Base-by-base conservation (phyloP, 306 rosid genomes). In the Corylus avellana region DNA sequence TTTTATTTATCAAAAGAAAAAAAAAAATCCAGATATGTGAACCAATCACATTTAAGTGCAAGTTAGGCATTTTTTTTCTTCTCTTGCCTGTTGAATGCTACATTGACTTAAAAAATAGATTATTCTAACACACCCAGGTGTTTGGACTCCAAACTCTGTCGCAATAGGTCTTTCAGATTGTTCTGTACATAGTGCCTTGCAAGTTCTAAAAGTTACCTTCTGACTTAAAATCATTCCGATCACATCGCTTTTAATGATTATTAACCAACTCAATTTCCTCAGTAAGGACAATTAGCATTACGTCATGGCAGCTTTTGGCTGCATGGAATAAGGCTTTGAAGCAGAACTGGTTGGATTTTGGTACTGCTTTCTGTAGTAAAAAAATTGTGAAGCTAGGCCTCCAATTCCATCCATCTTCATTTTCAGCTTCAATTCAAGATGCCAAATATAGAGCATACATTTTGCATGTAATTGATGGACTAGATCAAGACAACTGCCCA, bases 11-110 rank as follows among this genome's bases (percentile, higher is more conserved):
- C 53, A 29, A 59, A 59, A 59, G 66, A 16, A 64, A 64, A 63
- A 14, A 14, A 63, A 62, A 63, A 64, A 64, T 35, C 25, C 48
- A 64, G 70, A 64, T 62, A 29, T 35, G 70, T 58, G 32, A 64
- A 64, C 5, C 12, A 64, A 8, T 35, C 22, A 32, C 47, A 64
- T 64, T 64, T 35, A 63, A 1, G 46, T 8, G 11, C 27, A 59
- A 59, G 66, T 59, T 59, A 11, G 32, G 66, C 12, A 49, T 9
- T 49, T 12, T 48, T 48, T 13, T 11, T 48, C 12, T 11, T 49
- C 14, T 3, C 53, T 49, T 49, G 53, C 53, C 11, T 16, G 8
- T 42, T 42, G 58, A 53, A 53, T 13, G 18, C 58, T 16, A 53
- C 7, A 53, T n/a, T 16, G 58, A 53, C 66, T 9, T 4, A 11